phyloP scores from a whole-genome alignment of 192 early-diverging fungal species.

The Cetraspora pellucida region DNA sequence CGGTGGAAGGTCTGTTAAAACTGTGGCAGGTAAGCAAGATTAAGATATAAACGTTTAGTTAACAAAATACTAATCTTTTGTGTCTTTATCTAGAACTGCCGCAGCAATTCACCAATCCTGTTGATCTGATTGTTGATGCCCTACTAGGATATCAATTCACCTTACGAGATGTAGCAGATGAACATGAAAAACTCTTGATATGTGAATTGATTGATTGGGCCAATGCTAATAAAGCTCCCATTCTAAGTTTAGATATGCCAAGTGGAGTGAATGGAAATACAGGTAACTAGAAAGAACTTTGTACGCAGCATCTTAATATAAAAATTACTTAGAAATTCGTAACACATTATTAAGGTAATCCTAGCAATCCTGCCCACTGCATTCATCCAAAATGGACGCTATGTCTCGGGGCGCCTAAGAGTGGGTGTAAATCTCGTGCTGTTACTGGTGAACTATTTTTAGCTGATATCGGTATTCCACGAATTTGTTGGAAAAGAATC shows the following conservation, averaged over 20 bases:
- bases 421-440: slow-evolving; percentile 57
- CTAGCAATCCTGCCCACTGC: slow-evolving; percentile 54
- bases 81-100: slow-evolving; percentile 52
- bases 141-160: slow-evolving; percentile 64
- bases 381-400: slow-evolving; percentile 78
- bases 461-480: slow-evolving; percentile 76
- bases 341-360: slow-evolving; percentile 45
- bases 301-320: neutral
- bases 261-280: slow-evolving; percentile 63
- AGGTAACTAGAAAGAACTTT: slow-evolving; percentile 35
- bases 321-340: too few relatives aligned
- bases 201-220: slow-evolving; percentile 72
- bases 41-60: neutral
- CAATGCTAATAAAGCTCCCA: slow-evolving; percentile 63
- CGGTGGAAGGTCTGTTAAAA: slow-evolving; percentile 28
- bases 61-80: neutral
- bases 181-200: slow-evolving; percentile 46
- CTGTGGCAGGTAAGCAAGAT: slow-evolving; percentile 18
- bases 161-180: slow-evolving; percentile 54
- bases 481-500: slow-evolving; percentile 59
- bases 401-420: slow-evolving; percentile 72
- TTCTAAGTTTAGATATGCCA: slow-evolving; percentile 71
- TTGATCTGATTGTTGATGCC: slow-evolving; percentile 77
- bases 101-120: slow-evolving; percentile 51
- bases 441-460: slow-evolving; percentile 74